These are phyloP conservation scores for Macadamia integrifolia DNA, from an alignment of 164 flowering plant species.

Conservation along the genomic window DNA sequence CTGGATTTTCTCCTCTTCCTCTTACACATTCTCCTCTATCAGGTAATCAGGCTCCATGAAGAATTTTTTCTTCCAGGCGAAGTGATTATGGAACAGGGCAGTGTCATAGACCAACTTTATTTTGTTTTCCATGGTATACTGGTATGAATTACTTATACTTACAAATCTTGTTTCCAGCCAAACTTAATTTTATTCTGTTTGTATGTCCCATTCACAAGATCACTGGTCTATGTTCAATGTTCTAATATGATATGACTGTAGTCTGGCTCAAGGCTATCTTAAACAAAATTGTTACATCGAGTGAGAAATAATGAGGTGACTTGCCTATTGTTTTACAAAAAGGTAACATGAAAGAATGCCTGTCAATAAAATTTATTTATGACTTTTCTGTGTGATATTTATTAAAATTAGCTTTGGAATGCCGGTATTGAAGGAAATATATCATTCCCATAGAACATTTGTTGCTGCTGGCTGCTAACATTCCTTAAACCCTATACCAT, in stretches of 20 bases:
- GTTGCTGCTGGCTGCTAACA: no score
- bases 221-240: neutral
- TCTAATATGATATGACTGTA: neutral
- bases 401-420: no score
- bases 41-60: constrained; percentile 76
- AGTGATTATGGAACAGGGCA: constrained; percentile 81
- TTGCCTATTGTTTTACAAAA: no score
- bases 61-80: constrained; percentile 92
- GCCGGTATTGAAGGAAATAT: no score
- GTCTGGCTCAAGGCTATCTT: neutral
- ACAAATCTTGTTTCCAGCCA: neutral
- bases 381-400: no score
- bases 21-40: constrained; percentile 19
- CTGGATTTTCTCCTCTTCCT: neutral
- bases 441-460: no score
- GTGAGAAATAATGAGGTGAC: no score
- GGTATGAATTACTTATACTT: constrained; percentile 31
- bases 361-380: no score
- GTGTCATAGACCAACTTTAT: constrained; percentile 74
- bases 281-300: neutral
- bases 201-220: no score
- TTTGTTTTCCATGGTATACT: constrained; percentile 70
- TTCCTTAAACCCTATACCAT: no score
- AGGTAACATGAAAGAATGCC: no score
- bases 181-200: neutral